Percentiles rank a stretch among this genome's conserved stretches.
phyloP scores from a whole-genome alignment of 2,329 filamentous ascomycete genomes.

The Neophaeococcomyces aloes region DNA sequence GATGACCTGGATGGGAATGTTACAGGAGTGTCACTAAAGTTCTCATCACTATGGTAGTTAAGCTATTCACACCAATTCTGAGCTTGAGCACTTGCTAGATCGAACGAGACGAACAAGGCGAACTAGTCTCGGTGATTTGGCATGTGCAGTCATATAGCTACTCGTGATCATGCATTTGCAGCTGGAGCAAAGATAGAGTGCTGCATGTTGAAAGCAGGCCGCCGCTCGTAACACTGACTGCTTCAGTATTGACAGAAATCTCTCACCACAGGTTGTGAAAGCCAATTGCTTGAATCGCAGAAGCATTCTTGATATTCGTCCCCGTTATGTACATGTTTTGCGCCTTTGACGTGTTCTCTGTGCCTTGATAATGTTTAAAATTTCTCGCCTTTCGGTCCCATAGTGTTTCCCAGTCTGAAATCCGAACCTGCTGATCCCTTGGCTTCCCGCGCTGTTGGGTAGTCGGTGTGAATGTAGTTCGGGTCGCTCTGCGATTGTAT shows the following conservation, averaged over 20 bases:
- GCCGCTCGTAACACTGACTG: too few relatives aligned
- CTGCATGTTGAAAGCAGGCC: background rate
- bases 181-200: background rate
- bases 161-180: background rate
- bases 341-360: background rate
- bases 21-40: too few relatives aligned
- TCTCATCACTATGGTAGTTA: too few relatives aligned
- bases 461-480: constrained; percentile 19
- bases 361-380: background rate
- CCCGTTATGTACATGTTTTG: constrained; percentile 3
- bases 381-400: constrained; percentile 9
- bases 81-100: too few relatives aligned
- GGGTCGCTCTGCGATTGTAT: constrained; percentile 18
- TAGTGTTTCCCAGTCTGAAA: constrained; percentile 19
- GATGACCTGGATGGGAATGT: too few relatives aligned
- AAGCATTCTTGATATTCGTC: background rate
- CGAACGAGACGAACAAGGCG: too few relatives aligned
- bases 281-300: background rate
- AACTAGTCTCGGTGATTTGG: too few relatives aligned
- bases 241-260: too few relatives aligned
- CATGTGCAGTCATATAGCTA: too few relatives aligned
- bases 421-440: constrained; percentile 20
- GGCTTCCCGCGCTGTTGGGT: constrained; percentile 18
- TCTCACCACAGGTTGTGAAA: too few relatives aligned
- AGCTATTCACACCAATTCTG: too few relatives aligned